phyloP scores from a whole-genome alignment of 2,329 filamentous ascomycete genomes.

The Chaetomium sp. region DNA sequence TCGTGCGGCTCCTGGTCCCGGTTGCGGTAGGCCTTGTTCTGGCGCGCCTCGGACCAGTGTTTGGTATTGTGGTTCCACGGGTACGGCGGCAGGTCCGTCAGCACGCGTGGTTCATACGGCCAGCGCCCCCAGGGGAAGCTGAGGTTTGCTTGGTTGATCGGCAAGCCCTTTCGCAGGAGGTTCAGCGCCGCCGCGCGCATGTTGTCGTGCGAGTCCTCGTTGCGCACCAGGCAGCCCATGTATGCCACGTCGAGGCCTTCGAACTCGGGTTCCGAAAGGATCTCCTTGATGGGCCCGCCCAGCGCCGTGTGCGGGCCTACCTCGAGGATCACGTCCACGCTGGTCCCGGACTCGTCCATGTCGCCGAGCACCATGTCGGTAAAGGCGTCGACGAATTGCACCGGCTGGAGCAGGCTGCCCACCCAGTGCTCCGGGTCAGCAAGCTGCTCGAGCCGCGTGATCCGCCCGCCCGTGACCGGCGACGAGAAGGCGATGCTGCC shows the following conservation, averaged over 20 bases:
- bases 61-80: slow-evolving; percentile 45
- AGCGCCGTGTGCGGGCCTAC: slow-evolving; percentile 40
- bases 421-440: too few species aligned
- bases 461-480: slow-evolving; percentile 16
- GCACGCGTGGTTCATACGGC: slow-evolving; percentile 4
- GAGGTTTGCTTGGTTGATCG: not conserved
- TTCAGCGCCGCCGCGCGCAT: slow-evolving; percentile 20
- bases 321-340: slow-evolving; percentile 36
- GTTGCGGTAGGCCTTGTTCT: slow-evolving; percentile 39
- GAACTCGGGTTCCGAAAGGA: slow-evolving; percentile 31
- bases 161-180: not conserved
- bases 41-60: slow-evolving; percentile 45
- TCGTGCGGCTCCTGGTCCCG: slow-evolving; percentile 34
- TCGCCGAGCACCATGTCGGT: slow-evolving; percentile 28
- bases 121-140: slow-evolving; percentile 19
- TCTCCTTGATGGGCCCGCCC: slow-evolving; percentile 38
- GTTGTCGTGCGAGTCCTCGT: slow-evolving; percentile 31
- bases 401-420: too few species aligned
- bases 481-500: slow-evolving; percentile 27
- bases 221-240: slow-evolving; percentile 26
- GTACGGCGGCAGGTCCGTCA: slow-evolving; percentile 45
- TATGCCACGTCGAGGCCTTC: slow-evolving; percentile 33
- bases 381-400: slow-evolving; percentile 30
- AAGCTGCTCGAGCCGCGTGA: too few species aligned
- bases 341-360: slow-evolving; percentile 27